Evolutionary conservation across 2,329 filamentous ascomycete genomes (phyloP), one percentile per base, ranked within the genome.

Genomic region (Xylariaceae sp.): DNA sequence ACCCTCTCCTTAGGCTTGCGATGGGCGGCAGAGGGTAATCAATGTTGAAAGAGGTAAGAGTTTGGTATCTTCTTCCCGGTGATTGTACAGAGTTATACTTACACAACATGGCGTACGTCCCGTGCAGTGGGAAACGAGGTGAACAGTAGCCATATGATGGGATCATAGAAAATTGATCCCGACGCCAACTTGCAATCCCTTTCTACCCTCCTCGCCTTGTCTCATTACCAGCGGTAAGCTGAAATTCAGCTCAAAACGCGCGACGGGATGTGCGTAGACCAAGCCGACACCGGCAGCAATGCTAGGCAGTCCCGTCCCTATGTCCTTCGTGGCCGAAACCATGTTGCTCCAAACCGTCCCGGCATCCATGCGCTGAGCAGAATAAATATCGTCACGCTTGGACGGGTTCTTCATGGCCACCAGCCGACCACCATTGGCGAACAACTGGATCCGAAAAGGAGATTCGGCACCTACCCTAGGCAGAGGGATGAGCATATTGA

Each of bases 241-340:
- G 57, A 98, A 94, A 61, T 98, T 98, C 47, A 98, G 68, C 65
- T 98, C 92, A 44, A 98, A 95, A 36, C 92, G 69, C 9, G 92
- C 92, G 14, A 90, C 82, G 0, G 89, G 89, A 53, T 96, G 90
- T 3, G 89, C 92, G 56, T 98, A 98, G 1, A 98, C 89, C 15
- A 98, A 65, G 1, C 92, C 92, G 10, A 95, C 63, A 17, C 92
- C 92, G 2, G 87, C 90, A 2, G 90, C 83, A 21, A 88, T 68
- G 55, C 86, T 95, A 0, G 92, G 92, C 18, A 88, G 60, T 4
- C 85, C 87, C 33, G 79, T 82, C 14, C 71, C 66, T 12, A 96
- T 62, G 40, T 90, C 81, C 5, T 67, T 68, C 10, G 94, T 53
- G 0, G 89, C 87, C 19, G 62, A 60, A 11, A 59, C 55, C 55